Evolutionary conservation across 2,329 filamentous ascomycete genomes (phyloP).

Genomic region (Alternaria dauci): DNA sequence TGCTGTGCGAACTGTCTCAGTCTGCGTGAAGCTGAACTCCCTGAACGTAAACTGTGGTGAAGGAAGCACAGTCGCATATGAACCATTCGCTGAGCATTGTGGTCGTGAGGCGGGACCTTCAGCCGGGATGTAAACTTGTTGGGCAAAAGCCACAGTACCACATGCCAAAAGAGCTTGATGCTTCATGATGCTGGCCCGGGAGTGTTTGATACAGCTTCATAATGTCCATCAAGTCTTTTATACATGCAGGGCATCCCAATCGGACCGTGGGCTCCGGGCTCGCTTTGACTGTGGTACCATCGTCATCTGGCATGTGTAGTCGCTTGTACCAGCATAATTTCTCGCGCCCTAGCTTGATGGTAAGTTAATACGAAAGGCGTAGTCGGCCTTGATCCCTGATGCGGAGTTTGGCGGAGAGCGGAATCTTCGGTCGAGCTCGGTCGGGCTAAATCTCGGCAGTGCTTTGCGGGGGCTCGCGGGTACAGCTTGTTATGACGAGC

Average conservation of each 20-base stretch:
- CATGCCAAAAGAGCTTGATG: conserved; percentile 15
- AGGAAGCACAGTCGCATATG: conserved; percentile 39
- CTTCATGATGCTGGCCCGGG: conserved; percentile 21
- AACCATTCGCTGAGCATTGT: conserved; percentile 37
- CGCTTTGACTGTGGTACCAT: not conserved
- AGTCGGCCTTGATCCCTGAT: conserved; percentile 2
- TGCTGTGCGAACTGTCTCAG: conserved; percentile 51
- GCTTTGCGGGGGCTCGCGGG: conserved; percentile 8
- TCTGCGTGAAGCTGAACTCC: conserved; percentile 50
- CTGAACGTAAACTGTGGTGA: conserved; percentile 37
- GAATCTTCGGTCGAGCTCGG: conserved; percentile 3
- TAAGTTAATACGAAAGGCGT: not conserved
- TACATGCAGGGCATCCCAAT: not conserved
- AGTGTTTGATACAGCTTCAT: not conserved
- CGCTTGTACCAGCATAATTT: not conserved
- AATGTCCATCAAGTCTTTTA: not conserved
- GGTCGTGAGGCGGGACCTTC: conserved; percentile 39
- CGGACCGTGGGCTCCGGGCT: not conserved
- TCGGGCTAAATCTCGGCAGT: conserved; percentile 7
- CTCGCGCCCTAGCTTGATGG: not conserved
- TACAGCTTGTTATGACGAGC: not conserved
- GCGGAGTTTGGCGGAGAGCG: not conserved
- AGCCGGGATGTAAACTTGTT: conserved; percentile 49
- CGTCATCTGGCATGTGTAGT: conserved; percentile 6
- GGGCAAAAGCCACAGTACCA: conserved; percentile 28